phyloP scores from a whole-genome alignment of 352 stramenopile species.

The Halophytophthora polymorphica region DNA sequence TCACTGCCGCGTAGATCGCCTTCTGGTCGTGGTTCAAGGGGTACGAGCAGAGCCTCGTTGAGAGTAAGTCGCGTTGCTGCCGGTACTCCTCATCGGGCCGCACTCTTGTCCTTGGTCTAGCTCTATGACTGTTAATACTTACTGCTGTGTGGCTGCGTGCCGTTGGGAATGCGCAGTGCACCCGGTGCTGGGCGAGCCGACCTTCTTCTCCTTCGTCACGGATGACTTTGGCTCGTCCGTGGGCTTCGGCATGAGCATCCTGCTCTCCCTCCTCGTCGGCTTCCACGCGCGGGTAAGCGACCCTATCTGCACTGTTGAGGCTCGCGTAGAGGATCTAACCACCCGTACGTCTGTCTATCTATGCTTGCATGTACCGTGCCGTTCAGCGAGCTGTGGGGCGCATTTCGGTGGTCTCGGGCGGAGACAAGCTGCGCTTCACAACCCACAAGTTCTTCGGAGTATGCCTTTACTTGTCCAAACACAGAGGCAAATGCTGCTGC shows the following conservation, averaged over 20 bases:
- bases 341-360: too few relatives aligned
- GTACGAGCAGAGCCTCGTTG: constrained; percentile 80
- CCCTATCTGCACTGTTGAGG: too few relatives aligned
- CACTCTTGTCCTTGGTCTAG: too few relatives aligned
- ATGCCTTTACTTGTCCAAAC: constrained; percentile 3
- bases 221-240: constrained; percentile 76
- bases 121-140: too few relatives aligned
- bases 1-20: constrained; percentile 49
- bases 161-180: constrained; percentile 37
- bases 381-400: constrained; percentile 77
- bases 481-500: background rate
- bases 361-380: constrained; percentile 5
- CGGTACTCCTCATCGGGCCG: background rate
- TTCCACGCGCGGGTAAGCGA: constrained; percentile 70
- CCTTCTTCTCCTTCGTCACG: constrained; percentile 76
- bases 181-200: constrained; percentile 61
- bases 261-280: constrained; percentile 74
- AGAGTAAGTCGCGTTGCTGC: constrained; percentile 43
- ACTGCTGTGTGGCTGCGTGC: constrained; percentile 3
- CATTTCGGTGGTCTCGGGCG: constrained; percentile 72
- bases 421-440: constrained; percentile 81
- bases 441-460: constrained; percentile 89
- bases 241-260: constrained; percentile 79
- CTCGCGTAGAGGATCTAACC: too few relatives aligned
- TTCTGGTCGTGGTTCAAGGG: constrained; percentile 89